phyloP scores from a whole-genome alignment of 2,329 filamentous ascomycete species.

The Alternaria solani region DNA sequence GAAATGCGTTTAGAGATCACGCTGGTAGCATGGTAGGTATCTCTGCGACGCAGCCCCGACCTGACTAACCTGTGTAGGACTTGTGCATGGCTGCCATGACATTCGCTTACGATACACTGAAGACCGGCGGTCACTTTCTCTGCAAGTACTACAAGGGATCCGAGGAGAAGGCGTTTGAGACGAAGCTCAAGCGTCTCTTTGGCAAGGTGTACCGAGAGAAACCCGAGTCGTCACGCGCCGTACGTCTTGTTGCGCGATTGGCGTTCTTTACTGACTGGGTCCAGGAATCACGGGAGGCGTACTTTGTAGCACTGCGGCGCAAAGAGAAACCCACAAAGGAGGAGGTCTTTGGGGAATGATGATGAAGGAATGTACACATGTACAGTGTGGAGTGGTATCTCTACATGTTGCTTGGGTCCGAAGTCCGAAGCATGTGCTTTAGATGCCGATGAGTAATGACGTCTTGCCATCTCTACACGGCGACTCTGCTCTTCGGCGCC shows the following conservation, averaged over 20 bases:
- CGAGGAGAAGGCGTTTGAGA: slow-evolving; percentile 84
- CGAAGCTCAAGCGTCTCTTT: slow-evolving; percentile 78
- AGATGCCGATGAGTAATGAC: not conserved
- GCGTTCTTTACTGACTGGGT: slow-evolving; percentile 13
- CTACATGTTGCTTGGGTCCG: slow-evolving; percentile 9
- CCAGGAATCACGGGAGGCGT: slow-evolving; percentile 84
- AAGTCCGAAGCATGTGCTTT: slow-evolving; percentile 8
- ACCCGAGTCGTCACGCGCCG: slow-evolving; percentile 86
- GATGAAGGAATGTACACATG: not conserved
- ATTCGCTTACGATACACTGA: slow-evolving; percentile 86
- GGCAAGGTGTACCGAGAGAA: slow-evolving; percentile 84
- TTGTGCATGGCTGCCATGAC: slow-evolving; percentile 84
- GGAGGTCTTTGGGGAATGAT: slow-evolving; percentile 54
- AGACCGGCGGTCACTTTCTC: slow-evolving; percentile 84
- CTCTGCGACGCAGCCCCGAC: not conserved
- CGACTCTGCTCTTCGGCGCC: not conserved
- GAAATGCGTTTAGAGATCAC: slow-evolving; percentile 85
- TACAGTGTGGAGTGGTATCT: not conserved
- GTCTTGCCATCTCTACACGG: not conserved
- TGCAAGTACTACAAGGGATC: slow-evolving; percentile 97
- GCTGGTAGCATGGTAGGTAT: slow-evolving; percentile 86
- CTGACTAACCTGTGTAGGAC: slow-evolving; percentile 66
- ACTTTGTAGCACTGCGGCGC: slow-evolving; percentile 80
- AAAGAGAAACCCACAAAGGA: slow-evolving; percentile 62
- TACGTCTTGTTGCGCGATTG: slow-evolving; percentile 50